Conservation (phyloP, 148 eudicot species). For the Linanthus parryae region DNA sequence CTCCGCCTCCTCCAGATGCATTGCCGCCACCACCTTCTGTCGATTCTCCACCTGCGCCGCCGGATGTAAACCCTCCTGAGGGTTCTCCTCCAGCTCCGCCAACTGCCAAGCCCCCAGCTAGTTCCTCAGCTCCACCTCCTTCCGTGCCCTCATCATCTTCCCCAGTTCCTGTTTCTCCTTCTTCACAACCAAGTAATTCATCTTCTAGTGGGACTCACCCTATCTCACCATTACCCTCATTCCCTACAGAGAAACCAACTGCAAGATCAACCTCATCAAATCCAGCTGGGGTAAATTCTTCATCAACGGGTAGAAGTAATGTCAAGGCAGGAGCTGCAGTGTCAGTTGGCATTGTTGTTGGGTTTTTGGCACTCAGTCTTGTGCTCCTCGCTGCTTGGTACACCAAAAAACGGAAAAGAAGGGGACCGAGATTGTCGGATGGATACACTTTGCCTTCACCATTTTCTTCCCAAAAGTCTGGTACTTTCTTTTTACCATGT, state of each 20-base stretch:
- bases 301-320: conserved; percentile 11
- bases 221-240: conserved; percentile 13
- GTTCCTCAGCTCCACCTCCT: conserved; percentile 23
- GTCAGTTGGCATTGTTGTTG: conserved; percentile 31
- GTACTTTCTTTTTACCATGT: conserved; percentile 22
- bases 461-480: conserved; percentile 67
- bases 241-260: conserved; percentile 31
- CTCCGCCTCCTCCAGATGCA: conserved; percentile 22
- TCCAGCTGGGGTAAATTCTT: conserved; percentile 17
- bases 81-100: conserved; percentile 29
- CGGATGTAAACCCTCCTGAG: not conserved
- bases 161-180: conserved; percentile 24
- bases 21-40: conserved; percentile 15
- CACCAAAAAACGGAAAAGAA: conserved; percentile 49
- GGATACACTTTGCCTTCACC: conserved; percentile 46
- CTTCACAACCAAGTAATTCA: conserved; percentile 25
- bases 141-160: conserved; percentile 24
- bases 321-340: conserved; percentile 14
- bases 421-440: conserved; percentile 29
- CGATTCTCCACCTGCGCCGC: conserved; percentile 12
- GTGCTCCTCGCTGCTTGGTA: conserved; percentile 43
- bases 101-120: conserved; percentile 27
- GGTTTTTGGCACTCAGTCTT: conserved; percentile 32
- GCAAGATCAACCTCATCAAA: conserved; percentile 28
- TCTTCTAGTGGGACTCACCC: conserved; percentile 10